A percentile compares a stretch with the other conserved stretches of the same genome.
Conservation (phyloP, 140 eudicot species). For the Cichorium intybus region DNA sequence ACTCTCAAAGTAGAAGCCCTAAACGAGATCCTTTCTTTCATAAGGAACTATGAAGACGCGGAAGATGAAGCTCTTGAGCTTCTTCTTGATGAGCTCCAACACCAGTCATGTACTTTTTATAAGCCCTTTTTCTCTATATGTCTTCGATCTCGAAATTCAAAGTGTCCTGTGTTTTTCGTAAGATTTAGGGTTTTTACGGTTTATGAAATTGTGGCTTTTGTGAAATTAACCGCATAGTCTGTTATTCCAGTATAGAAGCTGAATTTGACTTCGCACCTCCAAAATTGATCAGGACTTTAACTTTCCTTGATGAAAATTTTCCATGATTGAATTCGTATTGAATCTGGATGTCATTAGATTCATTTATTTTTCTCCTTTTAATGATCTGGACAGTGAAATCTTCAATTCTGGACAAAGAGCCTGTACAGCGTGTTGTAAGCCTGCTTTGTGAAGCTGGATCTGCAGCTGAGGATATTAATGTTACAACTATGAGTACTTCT, state of each 20-base stretch:
- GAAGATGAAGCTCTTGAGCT: conserved; percentile 72
- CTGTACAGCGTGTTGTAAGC: conserved; percentile 50
- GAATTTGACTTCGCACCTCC: not conserved
- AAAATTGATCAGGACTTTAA: too few relatives aligned
- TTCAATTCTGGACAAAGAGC: conserved; percentile 69
- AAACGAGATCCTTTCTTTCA: conserved; percentile 53
- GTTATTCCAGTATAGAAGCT: not conserved
- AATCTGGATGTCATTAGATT: not conserved
- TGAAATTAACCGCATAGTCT: not conserved
- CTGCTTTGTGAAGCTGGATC: conserved; percentile 49
- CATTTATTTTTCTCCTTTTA: not conserved
- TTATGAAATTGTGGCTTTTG: not conserved
- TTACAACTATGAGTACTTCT: conserved; percentile 32
- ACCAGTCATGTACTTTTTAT: conserved; percentile 43
- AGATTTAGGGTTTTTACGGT: conserved; percentile 21
- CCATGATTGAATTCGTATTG: conserved; percentile 1
- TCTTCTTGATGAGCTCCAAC: conserved; percentile 72
- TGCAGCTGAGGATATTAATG: conserved; percentile 40
- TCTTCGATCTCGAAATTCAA: not conserved
- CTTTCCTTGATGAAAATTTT: not conserved
- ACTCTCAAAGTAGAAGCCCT: conserved; percentile 72
- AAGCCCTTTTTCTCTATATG: not conserved
- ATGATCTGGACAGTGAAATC: conserved; percentile 63
- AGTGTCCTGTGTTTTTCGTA: not conserved
- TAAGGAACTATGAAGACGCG: conserved; percentile 41